Evolutionary conservation across 2,329 filamentous ascomycete species (phyloP).

Genomic region (Clonostachys sp.): DNA sequence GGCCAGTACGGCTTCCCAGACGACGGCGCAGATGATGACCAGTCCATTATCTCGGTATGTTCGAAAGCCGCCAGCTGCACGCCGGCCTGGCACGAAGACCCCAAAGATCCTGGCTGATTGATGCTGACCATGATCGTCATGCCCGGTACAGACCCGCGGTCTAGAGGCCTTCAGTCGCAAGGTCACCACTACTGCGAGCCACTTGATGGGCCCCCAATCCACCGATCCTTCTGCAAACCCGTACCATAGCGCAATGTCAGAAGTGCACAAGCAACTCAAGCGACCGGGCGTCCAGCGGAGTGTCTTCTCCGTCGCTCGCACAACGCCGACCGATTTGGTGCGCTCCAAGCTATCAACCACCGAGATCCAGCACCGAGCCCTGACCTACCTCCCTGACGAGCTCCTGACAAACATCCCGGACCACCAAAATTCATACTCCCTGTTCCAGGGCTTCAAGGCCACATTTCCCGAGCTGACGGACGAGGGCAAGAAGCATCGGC

Average conservation of each 20-base stretch:
- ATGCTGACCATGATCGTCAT: too few relatives aligned
- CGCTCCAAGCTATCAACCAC: conserved; percentile 83
- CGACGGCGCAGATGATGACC: conserved; percentile 40
- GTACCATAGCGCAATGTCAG: conserved; percentile 83
- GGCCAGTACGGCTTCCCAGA: conserved; percentile 40
- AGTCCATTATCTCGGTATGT: conserved; percentile 38
- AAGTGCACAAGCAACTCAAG: conserved; percentile 84
- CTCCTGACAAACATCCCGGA: conserved; percentile 87
- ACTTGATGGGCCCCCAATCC: conserved; percentile 70
- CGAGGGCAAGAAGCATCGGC: conserved; percentile 64
- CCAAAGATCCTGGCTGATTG: too few relatives aligned
- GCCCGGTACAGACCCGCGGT: conserved; percentile 63
- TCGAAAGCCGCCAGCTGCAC: background rate
- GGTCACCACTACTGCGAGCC: conserved; percentile 87
- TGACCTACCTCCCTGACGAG: conserved; percentile 86
- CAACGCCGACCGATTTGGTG: conserved; percentile 89
- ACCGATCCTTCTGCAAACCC: conserved; percentile 50
- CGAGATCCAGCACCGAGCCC: conserved; percentile 91
- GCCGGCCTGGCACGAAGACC: background rate
- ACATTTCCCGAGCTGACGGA: conserved; percentile 71
- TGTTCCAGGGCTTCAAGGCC: conserved; percentile 96
- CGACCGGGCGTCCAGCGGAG: conserved; percentile 80
- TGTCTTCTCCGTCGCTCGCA: conserved; percentile 86
- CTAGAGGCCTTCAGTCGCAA: conserved; percentile 92
- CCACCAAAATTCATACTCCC: conserved; percentile 77